Evolutionary conservation across 192 early-diverging fungal genomes (phyloP), one percentile per base, ranked within the genome.

Genomic region (Coemansia sp.): DNA sequence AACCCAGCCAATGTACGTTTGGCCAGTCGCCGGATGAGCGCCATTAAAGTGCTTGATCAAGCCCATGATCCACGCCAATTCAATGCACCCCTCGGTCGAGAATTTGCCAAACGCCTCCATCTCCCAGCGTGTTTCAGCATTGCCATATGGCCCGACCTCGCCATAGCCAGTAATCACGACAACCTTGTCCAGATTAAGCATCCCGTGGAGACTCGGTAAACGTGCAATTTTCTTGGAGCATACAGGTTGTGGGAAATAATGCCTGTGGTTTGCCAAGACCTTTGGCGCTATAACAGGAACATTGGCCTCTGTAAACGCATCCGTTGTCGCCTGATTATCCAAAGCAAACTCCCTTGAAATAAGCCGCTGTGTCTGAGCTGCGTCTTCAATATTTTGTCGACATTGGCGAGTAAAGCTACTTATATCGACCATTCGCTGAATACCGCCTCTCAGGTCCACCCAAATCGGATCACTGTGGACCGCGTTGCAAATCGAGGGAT

Each of bases 31-130:
- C 28, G 52, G 52, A 30, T 54, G 52, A 29, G 28, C 8, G 12
- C 25, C 52, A 54, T 54, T 54, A 54, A 54, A 54, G 14, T 54
- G 52, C 29, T 54, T 54, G 77, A 96, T 91, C 65, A 87, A 90
- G 60, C 92, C 92, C 94, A 96, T 94, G 75, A 94, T 93, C 92
- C 94, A 93, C 6, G 94, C 92, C 87, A 96, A 89, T 79, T 96
- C 94, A 68, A 96, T 93, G 74, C 91, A 93, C 31, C 94, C 62
- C 32, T 52, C 62, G 2, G 54, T 30, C 18, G 62, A 63, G 62
- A 63, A 63, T 22, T 55, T 25, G 63, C 94, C 94, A 61, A 84
- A 73, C 51, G 92, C 85, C 81, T 96, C 94, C 89, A 96, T 93
- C 76, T 96, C 92, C 94, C 94, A 96, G 64, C 94, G 90, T 48